Evolutionary conservation across 2,329 filamentous ascomycete species (phyloP), one percentile per base, ranked within the genome.

Genomic region (Aspergillus sp.): DNA sequence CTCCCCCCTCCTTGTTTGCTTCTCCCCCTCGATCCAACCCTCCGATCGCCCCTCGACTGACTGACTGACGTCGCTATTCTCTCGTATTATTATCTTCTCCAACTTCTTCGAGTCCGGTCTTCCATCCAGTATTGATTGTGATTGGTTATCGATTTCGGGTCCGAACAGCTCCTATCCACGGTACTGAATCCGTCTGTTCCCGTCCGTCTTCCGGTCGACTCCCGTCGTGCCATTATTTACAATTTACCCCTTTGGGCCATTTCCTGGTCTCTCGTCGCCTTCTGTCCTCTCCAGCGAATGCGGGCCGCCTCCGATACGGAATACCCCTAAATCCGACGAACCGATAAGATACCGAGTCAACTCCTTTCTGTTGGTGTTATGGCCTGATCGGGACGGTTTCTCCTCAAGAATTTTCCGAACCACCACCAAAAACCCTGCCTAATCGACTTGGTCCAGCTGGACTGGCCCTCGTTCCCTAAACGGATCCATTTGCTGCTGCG

Each of bases 181-280:
- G 60, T 58, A 59, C 60, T 45, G 50, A 51, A 45, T 45, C 58
- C 54, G 48, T 48, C 48, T 49, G 48, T 54, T 32, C 57, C 56
- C 55, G 54, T 54, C 55, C 48, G 53, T 14, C 7, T n/a, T 4
- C 40, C 40, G 40, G 5, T 42, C 16, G 19, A 24, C 19, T 42
- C n/a, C n/a, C n/a, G n/a, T n/a, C 17, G 16, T 9, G 14, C 40
- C 9, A 9, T 13, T 68, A 63, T 70, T 70, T 65, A 68, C 65
- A 63, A 64, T 60, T 68, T 65, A 63, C 68, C 65, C 47, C 59
- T 67, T 66, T 64, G 51, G 66, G 64, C 52, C 45, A 47, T 48
- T 44, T 38, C 33, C 26, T 16, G 56, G 41, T 35, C 36, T 43
- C 36, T 38, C 44, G 33, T 54, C 53, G 42, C 8, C 42, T 48